Base-by-base conservation (phyloP, 116 monocot genomes). In the Dioscorea cayenensis region DNA sequence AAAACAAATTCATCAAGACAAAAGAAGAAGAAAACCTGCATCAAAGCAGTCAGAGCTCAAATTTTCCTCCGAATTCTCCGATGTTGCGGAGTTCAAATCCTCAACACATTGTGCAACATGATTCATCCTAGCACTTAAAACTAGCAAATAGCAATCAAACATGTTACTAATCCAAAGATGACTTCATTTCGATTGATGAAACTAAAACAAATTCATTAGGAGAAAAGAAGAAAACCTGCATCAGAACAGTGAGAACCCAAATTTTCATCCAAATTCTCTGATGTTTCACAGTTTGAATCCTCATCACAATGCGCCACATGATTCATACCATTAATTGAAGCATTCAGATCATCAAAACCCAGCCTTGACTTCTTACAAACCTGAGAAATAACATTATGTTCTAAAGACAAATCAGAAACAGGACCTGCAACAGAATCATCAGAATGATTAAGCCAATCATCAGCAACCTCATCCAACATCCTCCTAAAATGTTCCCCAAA, bases 401-500 rank as follows among this genome's bases (percentile, higher is more conserved):
- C 66, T 9, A 61, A 29, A 14, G 71, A 64, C 25, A 64, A 72
- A 72, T 81, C 72, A 69, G 81, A 65, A 51, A 68, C 73, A 75
- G 61, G 64, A 21, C 58, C 51, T 55, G 10, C 16, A 55, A 55
- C 55, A 55, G 0, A 18, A 55, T 55, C 55, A 55, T 55, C 55
- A 14, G 55, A 55, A 16, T 18, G n/a, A 55, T 55, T n/a, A n/a
- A 75, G 62, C 71, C 61, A 83, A 72, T 78, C 78, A 63, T 78
- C 71, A 1, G 78, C 63, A 65, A 84, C 69, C 27, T 69, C 84
- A 43, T 55, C 69, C 64, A 43, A 64, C 2, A 83, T 65, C 50
- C 76, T 76, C 58, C 49, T 76, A 19, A 76, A 19, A 5, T 71
- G 82, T 38, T 83, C 82, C 14, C 82, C 75, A 74, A 83, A 27